Evolutionary conservation across 495 filamentous ascomycete species (phyloP).

Genomic region (Mytilinidion resinicola): DNA sequence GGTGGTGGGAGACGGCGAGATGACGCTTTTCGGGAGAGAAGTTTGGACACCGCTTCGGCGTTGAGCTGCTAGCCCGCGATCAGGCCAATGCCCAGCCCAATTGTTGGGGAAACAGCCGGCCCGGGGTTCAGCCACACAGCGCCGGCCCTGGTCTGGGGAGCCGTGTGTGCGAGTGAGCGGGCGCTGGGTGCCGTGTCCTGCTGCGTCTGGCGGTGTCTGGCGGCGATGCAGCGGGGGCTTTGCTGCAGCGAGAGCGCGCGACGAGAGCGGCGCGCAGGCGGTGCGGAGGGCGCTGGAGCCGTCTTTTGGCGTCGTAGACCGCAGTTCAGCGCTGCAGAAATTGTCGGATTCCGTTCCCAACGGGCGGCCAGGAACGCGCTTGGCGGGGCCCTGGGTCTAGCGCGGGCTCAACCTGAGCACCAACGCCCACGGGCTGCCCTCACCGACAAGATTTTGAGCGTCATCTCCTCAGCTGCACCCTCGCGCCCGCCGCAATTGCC

Average conservation of each 20-base stretch:
- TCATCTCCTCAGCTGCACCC: neutral
- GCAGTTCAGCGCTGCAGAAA: too few relatives aligned
- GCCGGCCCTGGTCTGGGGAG: conserved; percentile 19
- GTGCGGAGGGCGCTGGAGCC: too few relatives aligned
- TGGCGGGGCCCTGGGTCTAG: neutral
- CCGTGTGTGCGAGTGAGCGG: conserved; percentile 8
- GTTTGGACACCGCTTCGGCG: conserved; percentile 15
- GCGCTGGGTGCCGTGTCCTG: too few relatives aligned
- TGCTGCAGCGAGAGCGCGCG: neutral
- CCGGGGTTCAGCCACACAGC: conserved; percentile 1
- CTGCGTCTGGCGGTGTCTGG: too few relatives aligned
- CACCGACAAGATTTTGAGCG: conserved; percentile 1
- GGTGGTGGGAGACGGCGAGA: conserved; percentile 9
- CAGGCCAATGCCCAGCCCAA: neutral
- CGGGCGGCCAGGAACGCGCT: too few relatives aligned
- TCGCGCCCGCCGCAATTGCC: neutral
- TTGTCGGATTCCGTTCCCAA: too few relatives aligned
- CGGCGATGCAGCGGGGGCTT: too few relatives aligned
- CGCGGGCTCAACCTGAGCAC: neutral
- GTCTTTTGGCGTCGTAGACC: too few relatives aligned
- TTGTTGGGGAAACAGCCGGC: conserved; percentile 21
- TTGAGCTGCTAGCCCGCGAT: conserved; percentile 14
- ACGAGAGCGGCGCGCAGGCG: too few relatives aligned
- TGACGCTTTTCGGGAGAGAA: conserved; percentile 12
- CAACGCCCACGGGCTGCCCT: neutral